Conservation (phyloP, 2,329 filamentous ascomycete species). For the Lachnellula arida region DNA sequence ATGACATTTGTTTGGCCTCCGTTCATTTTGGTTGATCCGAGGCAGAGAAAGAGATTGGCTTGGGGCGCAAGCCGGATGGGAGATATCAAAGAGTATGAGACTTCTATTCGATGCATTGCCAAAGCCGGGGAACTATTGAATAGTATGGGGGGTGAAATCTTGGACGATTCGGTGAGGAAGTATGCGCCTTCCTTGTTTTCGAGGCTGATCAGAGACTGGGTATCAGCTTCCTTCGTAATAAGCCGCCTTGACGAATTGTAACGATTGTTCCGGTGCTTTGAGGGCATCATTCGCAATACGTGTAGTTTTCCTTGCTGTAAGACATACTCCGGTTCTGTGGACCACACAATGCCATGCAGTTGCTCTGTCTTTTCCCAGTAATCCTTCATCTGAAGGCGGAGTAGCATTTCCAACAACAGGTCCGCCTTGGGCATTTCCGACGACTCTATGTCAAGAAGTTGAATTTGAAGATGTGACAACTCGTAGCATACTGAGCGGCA, state of each 20-base stretch:
- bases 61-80: background rate
- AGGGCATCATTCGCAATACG: background rate
- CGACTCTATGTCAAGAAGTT: slow-evolving; percentile 12
- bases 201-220: background rate
- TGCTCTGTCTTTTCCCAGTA: background rate
- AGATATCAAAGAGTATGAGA: background rate
- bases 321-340: background rate
- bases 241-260: background rate
- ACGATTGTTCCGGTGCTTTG: background rate
- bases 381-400: background rate
- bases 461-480: slow-evolving; percentile 10
- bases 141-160: background rate
- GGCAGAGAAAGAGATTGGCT: background rate
- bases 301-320: background rate
- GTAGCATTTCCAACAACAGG: background rate
- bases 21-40: background rate
- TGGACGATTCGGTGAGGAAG: background rate
- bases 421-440: background rate
- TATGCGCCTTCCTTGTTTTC: background rate
- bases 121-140: background rate
- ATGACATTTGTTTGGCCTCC: background rate
- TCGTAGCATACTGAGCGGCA: slow-evolving; percentile 7
- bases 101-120: background rate
- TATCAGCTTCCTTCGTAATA: background rate
- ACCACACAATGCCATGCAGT: background rate